Percentiles rank a stretch among this genome's conserved stretches.
Conservation (phyloP, 2,329 filamentous ascomycete genomes). For the Hypocreales sp. region DNA sequence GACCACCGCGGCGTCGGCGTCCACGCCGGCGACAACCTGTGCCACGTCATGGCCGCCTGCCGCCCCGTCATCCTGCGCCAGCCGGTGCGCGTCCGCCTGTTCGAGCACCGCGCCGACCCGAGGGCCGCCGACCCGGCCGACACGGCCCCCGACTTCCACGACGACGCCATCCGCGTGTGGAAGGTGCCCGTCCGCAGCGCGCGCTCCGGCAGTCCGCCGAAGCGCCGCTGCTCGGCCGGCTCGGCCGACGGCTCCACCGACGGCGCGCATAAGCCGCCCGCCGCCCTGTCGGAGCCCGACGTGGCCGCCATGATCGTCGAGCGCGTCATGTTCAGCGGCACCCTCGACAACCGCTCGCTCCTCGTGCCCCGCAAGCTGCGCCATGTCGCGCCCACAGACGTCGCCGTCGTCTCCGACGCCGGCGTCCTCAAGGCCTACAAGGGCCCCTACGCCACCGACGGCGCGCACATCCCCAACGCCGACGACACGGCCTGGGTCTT, state of each 20-base stretch:
- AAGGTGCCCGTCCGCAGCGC: constrained; percentile 40
- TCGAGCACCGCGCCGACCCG: constrained; percentile 45
- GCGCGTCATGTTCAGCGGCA: constrained; percentile 19
- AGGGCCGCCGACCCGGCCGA: constrained; percentile 11
- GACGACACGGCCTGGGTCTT: constrained; percentile 14
- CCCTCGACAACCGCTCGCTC: constrained; percentile 8
- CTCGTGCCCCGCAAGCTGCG: constrained; percentile 11
- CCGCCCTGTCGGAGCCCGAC: constrained; percentile 12
- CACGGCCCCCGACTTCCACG: constrained; percentile 51
- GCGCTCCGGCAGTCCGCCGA: constrained; percentile 18
- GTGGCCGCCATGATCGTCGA: constrained; percentile 17
- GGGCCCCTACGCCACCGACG: constrained; percentile 33
- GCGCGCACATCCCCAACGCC: constrained; percentile 5
- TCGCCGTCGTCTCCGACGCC: constrained; percentile 43
- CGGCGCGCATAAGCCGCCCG: constrained; percentile 1
- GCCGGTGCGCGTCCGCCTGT: constrained; percentile 55
- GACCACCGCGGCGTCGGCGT: constrained; percentile 36
- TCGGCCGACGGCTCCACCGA: neutral
- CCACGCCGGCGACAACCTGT: constrained; percentile 67
- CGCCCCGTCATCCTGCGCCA: constrained; percentile 77
- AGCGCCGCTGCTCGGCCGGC: constrained; percentile 11
- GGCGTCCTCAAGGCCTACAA: constrained; percentile 53
- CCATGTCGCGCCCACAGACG: constrained; percentile 13
- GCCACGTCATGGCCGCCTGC: constrained; percentile 67
- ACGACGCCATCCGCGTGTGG: constrained; percentile 73